These are phyloP conservation scores for Zhuliangozyma parablackwelliae DNA, from an alignment of 1,139 yeast genomes.

Conservation along the genomic window DNA sequence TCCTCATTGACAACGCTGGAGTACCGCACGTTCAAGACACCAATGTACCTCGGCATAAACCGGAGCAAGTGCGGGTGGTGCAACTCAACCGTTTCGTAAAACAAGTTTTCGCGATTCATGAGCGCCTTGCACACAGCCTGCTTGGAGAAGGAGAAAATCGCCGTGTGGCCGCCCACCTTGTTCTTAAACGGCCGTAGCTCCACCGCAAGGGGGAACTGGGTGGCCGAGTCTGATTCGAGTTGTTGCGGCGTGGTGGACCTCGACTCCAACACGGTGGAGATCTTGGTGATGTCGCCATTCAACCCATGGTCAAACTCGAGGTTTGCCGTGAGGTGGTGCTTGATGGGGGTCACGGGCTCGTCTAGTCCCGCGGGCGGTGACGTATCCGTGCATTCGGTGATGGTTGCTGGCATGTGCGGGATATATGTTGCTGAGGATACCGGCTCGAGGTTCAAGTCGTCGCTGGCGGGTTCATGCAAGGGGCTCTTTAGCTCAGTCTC, in stretches of 20 bases:
- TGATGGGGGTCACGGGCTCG: conserved; percentile 7
- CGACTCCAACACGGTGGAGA: conserved; percentile 8
- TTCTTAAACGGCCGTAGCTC: conserved; percentile 65
- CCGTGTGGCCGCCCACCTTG: conserved; percentile 97
- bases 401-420: conserved; percentile 25
- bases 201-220: conserved; percentile 61
- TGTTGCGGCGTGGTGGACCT: conserved; percentile 6
- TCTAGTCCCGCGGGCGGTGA: conserved; percentile 2
- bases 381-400: not conserved
- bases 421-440: conserved; percentile 31
- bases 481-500: conserved; percentile 4
- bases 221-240: not conserved
- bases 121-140: conserved; percentile 95
- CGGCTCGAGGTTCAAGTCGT: conserved; percentile 17
- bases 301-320: conserved; percentile 32
- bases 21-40: conserved; percentile 88
- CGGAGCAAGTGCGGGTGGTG: conserved; percentile 69
- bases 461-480: not conserved
- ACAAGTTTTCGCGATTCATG: conserved; percentile 80
- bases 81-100: conserved; percentile 85
- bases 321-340: conserved; percentile 35
- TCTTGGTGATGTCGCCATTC: conserved; percentile 28
- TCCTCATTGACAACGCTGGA: conserved; percentile 42
- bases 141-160: conserved; percentile 85
- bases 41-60: conserved; percentile 92